Evolutionary conservation across 1,284 basidiomycete species (phyloP), one percentile per base, ranked within the genome.

Genomic region (Naganishia cerealis): DNA sequence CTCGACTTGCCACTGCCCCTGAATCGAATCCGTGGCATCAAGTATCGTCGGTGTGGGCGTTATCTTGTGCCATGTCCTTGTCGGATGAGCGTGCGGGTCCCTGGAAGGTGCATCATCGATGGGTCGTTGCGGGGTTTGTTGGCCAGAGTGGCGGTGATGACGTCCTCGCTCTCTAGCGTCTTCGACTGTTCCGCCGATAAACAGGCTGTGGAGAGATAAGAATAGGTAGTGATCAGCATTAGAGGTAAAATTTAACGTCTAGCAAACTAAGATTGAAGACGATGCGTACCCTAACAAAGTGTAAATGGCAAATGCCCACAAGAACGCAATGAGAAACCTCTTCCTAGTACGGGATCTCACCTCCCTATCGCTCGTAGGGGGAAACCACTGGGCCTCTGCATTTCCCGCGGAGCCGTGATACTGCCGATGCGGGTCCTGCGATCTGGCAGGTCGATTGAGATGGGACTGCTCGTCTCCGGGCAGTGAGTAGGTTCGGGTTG

Each of bases 311-410:
- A 67, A 67, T 7, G 56, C 65, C 43, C 57, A 67, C 48, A 67
- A 21, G 15, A 58, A 52, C n/a, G 65, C 65, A n/a, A 67, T 67
- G 10, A 67, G 53, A 36, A 67, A 67, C 56, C 65, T 58, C 65
- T 58, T 67, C 42, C 65, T 58, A 29, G 65, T 46, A 15, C 65
- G 54, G 13, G 46, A 46, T 39, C 43, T 58, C 6, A 53, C 65
- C 57, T 58, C 65, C 10, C 40, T 36, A 33, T 53, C 57, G 42
- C 48, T 58, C 48, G 56, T 24, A 24, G 65, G 56, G 56, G 65
- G 56, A 13, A 58, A 24, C 65, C 65, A 67, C n/a, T 56, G 54
- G 3, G 56, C 26, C 36, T 57, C 65, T 0, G 42, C 56, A 18
- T 57, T 40, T 24, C 55, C 33, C 46, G n/a, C 48, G 13, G 24